phyloP scores from a whole-genome alignment of 805 yeast species.

The Maudiozyma bulderi region DNA sequence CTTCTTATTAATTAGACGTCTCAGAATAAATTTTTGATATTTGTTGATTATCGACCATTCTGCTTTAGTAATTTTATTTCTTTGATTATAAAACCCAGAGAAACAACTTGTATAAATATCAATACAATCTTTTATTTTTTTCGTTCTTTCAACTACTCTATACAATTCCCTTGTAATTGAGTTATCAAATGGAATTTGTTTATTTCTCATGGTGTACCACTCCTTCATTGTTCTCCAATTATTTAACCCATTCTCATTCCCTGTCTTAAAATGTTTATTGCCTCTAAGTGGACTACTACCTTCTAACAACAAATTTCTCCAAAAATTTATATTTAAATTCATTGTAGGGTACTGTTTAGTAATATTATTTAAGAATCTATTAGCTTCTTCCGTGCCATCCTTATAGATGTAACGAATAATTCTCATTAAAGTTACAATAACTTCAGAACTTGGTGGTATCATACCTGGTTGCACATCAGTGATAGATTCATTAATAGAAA shows the following conservation, averaged over 20 bases:
- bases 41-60: conserved; percentile 9
- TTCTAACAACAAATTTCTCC: conserved; percentile 19
- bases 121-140: conserved; percentile 13
- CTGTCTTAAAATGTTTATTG: not conserved
- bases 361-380: conserved; percentile 13
- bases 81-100: not conserved
- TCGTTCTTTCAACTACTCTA: conserved; percentile 7
- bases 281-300: conserved; percentile 4
- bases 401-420: conserved; percentile 12
- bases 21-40: conserved; percentile 17
- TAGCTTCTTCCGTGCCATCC: conserved; percentile 9
- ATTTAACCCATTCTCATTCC: not conserved
- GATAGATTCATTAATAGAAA: not conserved
- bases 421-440: conserved; percentile 16
- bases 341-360: conserved; percentile 14
- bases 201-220: conserved; percentile 12
- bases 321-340: conserved; percentile 14
- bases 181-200: conserved; percentile 12
- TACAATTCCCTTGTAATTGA: conserved; percentile 12
- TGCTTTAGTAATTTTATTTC: not conserved
- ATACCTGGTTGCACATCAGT: not conserved
- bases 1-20: conserved; percentile 10
- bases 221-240: conserved; percentile 18
- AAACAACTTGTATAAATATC: conserved; percentile 8
- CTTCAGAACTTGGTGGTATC: conserved; percentile 11